A percentile compares a stretch with the other conserved stretches of the same genome.
These are phyloP conservation scores for Lepiota venenata DNA, from an alignment of 768 basidiomycete genomes.

Conservation along the genomic window DNA sequence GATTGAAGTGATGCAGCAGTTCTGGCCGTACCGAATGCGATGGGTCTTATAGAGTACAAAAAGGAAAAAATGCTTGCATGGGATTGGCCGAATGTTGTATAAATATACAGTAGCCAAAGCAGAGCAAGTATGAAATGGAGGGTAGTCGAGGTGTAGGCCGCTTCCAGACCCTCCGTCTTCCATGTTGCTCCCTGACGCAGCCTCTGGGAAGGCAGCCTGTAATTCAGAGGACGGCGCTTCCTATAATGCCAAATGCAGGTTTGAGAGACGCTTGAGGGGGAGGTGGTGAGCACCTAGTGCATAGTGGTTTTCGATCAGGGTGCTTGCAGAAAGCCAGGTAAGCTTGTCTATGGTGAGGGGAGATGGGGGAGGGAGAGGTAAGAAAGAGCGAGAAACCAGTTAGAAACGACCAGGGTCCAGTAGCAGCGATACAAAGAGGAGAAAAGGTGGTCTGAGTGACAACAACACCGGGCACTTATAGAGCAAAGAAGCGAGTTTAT, in stretches of 20 bases:
- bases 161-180: neutral
- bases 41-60: neutral
- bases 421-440: slow-evolving; percentile 15
- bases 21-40: neutral
- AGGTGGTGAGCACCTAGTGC: slow-evolving; percentile 3
- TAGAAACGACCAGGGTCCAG: neutral
- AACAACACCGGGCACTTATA: slow-evolving; percentile 14
- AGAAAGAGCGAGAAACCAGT: too few species aligned
- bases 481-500: slow-evolving; percentile 11
- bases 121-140: neutral
- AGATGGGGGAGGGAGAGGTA: slow-evolving; percentile 12
- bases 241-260: neutral
- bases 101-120: neutral
- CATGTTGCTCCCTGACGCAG: neutral
- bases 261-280: neutral
- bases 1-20: slow-evolving; percentile 1
- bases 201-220: neutral
- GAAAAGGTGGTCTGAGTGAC: slow-evolving; percentile 14
- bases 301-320: slow-evolving; percentile 12
- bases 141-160: neutral
- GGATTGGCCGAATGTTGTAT: neutral
- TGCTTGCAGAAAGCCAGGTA: slow-evolving; percentile 44
- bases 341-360: slow-evolving; percentile 42
- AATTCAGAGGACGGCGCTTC: slow-evolving; percentile 6
- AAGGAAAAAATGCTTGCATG: neutral